Percentiles rank a stretch among this genome's conserved stretches.
phyloP scores from a whole-genome alignment of 2,329 filamentous ascomycete genomes.

The Trichocomaceae sp. region DNA sequence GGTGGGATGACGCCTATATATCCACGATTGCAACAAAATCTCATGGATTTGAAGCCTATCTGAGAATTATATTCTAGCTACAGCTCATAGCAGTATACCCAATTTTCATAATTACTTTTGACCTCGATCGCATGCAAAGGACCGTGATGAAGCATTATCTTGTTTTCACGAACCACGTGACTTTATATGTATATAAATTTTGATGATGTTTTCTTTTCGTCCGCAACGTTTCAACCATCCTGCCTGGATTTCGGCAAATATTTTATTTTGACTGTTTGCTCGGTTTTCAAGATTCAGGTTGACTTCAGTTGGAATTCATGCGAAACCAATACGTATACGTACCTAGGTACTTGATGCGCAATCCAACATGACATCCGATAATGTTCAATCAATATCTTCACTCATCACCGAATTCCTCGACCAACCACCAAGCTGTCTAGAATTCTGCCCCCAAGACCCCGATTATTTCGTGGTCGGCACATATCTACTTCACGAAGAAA shows the following conservation, averaged over 20 bases:
- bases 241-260: neutral
- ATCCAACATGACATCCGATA: constrained; percentile 2
- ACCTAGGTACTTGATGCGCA: neutral
- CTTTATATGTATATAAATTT: neutral
- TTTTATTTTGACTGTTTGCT: neutral
- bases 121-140: neutral
- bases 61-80: neutral
- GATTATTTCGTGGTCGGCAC: constrained; percentile 74
- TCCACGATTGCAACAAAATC: neutral
- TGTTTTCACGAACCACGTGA: neutral
- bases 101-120: neutral
- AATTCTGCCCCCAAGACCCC: constrained; percentile 43
- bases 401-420: constrained; percentile 33
- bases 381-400: constrained; percentile 17
- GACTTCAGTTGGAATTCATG: neutral
- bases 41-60: neutral
- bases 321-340: too few species aligned
- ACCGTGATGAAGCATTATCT: neutral
- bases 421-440: constrained; percentile 40
- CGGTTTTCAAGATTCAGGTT: too few species aligned
- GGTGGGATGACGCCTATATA: neutral
- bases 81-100: neutral
- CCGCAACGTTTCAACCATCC: neutral
- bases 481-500: constrained; percentile 56
- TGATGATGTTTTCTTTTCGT: neutral